Base-by-base conservation (phyloP, 768 basidiomycete species). In the Suillus variegatus region DNA sequence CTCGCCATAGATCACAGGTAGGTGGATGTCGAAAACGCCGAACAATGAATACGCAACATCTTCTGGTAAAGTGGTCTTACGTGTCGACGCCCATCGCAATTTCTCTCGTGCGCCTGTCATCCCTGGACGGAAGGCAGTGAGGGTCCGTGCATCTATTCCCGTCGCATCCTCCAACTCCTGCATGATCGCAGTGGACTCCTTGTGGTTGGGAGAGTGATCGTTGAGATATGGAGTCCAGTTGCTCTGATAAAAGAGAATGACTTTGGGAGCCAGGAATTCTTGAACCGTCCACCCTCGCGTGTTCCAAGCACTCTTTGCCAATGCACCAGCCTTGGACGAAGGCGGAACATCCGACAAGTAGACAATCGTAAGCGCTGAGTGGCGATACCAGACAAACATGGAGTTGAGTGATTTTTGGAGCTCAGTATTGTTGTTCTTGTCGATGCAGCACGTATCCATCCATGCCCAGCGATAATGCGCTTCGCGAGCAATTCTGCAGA, bases 301-400 rank as follows among this genome's bases (percentile, higher is more conserved):
- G 18, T 35, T 55, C 54, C 54, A 55, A 20, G 18, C 32, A 35
- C 54, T 55, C 2, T 35, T 35, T 20, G 32, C 54, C 9, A 55
- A 18, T 55, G 54, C 54, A 20, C 54, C 32, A 35, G 54, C 32
- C 54, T 55, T 35, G 54, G 54, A 55, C 5, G 32, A 55, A 55
- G 54, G 54, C 9, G 54, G 32, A 35, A 55, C 32, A 20, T 55
- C 54, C 32, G 54, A 35, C 32, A 55, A 10, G 32, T 55, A 55
- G 18, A 55, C 54, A 20, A 55, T 55, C 18, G 54, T 55, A 35
- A 55, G 54, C 12, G 32, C 54, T 35, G 54, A 55, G 32, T 55
- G 54, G 54, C 32, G 54, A 35, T 55, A 55, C 54, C 54, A 55
- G 54, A 55, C 20, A 20, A 55, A 55, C 54, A 55, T 55, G 10